Conservation (phyloP, 257 asterid species). For the Perilla frutescens region DNA sequence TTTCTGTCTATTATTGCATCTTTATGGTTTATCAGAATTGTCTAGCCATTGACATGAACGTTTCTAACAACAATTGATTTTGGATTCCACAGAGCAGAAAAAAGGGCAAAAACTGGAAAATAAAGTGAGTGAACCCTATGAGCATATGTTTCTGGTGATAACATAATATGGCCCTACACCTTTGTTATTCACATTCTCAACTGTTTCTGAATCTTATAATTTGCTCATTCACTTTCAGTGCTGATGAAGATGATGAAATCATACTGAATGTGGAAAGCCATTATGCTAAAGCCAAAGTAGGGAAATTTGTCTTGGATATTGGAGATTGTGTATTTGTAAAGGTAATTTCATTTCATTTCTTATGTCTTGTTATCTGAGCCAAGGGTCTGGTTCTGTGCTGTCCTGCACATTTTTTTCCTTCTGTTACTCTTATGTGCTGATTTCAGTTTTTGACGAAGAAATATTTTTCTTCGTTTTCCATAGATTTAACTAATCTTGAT, state of each 20-base stretch:
- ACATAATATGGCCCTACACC: slow-evolving; percentile 43
- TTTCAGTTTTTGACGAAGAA: not conserved
- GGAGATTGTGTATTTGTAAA: slow-evolving; percentile 83
- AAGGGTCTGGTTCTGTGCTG: not conserved
- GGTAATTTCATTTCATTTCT: slow-evolving; percentile 48
- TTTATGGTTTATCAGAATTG: not conserved
- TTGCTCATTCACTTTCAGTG: slow-evolving; percentile 50
- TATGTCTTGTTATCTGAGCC: not conserved
- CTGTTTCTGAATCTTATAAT: slow-evolving; percentile 32
- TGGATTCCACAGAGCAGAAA: slow-evolving; percentile 60
- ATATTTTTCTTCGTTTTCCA: not conserved
- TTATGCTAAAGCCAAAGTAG: slow-evolving; percentile 79
- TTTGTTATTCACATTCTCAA: slow-evolving; percentile 21
- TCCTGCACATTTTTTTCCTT: not conserved
- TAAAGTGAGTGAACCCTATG: slow-evolving; percentile 72
- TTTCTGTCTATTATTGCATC: slow-evolving; percentile 17
- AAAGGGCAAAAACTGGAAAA: slow-evolving; percentile 58
- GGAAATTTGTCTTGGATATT: slow-evolving; percentile 50
- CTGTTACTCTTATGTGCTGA: not conserved
- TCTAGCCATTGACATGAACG: slow-evolving; percentile 1
- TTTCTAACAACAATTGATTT: slow-evolving; percentile 35
- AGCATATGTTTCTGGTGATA: slow-evolving; percentile 49
- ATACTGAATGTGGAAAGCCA: slow-evolving; percentile 77
- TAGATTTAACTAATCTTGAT: not conserved
- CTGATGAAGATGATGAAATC: slow-evolving; percentile 81